Conservation (phyloP, 208 protist genomes). For the Leishmania guyanensis region DNA sequence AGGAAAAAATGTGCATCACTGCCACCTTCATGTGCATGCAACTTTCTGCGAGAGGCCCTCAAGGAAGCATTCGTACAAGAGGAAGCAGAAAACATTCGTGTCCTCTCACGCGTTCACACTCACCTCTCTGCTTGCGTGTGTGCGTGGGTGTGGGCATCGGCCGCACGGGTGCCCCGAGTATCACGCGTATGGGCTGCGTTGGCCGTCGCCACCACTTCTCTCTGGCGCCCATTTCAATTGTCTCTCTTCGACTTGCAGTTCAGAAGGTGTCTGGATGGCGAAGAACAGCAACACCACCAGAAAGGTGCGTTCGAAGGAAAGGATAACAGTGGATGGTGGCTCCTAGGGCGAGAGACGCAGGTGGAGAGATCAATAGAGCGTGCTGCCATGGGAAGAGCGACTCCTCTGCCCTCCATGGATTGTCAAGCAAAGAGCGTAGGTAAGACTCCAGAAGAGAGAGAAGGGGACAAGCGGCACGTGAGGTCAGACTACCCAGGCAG, state of each 20-base stretch:
- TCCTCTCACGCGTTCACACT: background rate
- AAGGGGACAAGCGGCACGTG: background rate
- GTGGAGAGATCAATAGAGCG: background rate
- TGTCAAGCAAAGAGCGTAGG: background rate
- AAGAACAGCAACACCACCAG: background rate
- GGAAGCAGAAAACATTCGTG: background rate
- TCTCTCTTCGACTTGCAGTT: background rate
- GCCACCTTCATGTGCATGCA: background rate
- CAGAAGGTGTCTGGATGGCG: background rate
- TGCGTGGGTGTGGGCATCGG: background rate
- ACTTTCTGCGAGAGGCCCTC: background rate
- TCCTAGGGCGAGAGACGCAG: background rate
- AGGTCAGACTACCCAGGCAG: background rate
- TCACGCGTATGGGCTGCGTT: background rate
- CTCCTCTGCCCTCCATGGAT: background rate
- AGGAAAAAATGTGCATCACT: background rate
- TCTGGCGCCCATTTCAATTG: background rate
- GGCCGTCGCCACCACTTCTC: background rate
- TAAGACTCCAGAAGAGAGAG: background rate
- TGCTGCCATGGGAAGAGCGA: background rate
- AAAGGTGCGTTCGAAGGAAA: background rate
- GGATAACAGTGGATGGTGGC: background rate
- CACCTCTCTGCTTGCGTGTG: background rate
- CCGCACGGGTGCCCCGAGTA: background rate
- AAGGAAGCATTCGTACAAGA: background rate